These are phyloP conservation scores for Dioscorea alata DNA, from an alignment of 106 monocot genomes.

Conservation along the genomic window DNA sequence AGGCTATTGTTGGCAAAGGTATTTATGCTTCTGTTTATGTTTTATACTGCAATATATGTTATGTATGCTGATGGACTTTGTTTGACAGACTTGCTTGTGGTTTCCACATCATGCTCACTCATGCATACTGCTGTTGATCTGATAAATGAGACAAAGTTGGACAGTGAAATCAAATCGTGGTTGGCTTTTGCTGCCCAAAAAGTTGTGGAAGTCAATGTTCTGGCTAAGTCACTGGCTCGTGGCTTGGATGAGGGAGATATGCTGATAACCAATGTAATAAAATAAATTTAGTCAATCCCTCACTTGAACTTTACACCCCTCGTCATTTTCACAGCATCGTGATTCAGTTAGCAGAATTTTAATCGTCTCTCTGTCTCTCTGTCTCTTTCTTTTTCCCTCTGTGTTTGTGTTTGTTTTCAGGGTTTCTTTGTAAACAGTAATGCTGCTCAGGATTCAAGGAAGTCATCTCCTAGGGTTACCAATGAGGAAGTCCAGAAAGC, in stretches of 20 bases:
- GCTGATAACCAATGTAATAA: no score
- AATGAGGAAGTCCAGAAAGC: slow-evolving; percentile 40
- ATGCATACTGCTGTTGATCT: slow-evolving; percentile 51
- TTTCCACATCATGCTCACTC: slow-evolving; percentile 75
- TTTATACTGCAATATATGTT: no score
- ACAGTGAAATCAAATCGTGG: slow-evolving; percentile 73
- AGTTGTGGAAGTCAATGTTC: slow-evolving; percentile 41
- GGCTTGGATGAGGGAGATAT: slow-evolving; percentile 54
- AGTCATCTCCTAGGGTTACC: slow-evolving; percentile 38
- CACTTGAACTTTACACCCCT: no score
- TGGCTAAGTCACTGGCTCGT: slow-evolving; percentile 66
- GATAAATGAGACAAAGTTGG: slow-evolving; percentile 48
- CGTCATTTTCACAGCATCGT: no score
- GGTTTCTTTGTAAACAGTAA: slow-evolving; percentile 36
- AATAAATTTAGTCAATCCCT: no score
- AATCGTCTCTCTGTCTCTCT: background rate
- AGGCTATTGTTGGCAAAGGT: slow-evolving; percentile 67
- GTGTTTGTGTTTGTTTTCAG: slow-evolving; percentile 3
- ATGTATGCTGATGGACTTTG: background rate
- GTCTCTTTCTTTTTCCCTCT: no score
- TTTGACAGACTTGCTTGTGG: slow-evolving; percentile 61
- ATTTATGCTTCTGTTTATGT: background rate
- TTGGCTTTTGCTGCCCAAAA: slow-evolving; percentile 80
- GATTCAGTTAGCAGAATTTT: background rate
- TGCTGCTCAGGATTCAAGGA: slow-evolving; percentile 40